A percentile compares a stretch with the other conserved stretches of the same genome.
Evolutionary conservation across 495 filamentous ascomycete species (phyloP).

Genomic region (Sabuloglossum arenarium): DNA sequence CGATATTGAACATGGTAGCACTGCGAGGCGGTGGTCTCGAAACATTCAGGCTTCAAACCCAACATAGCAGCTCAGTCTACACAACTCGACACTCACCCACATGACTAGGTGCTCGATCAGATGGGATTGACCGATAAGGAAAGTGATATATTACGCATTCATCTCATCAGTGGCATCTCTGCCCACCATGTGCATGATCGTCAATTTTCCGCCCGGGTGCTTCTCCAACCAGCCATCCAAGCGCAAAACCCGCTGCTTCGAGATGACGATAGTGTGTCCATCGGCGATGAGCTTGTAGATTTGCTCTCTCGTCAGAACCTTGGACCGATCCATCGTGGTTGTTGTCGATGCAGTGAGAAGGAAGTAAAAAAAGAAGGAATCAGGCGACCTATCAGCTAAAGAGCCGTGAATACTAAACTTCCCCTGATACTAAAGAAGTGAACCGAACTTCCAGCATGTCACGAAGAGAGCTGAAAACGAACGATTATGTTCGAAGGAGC

Average conservation of each 20-base stretch:
- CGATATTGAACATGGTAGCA: background rate
- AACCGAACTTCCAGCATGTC: background rate
- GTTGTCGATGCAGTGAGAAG: background rate
- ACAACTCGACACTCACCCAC: slow-evolving; percentile 7
- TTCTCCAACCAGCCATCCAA: slow-evolving; percentile 24
- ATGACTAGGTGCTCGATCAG: background rate
- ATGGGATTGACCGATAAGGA: slow-evolving; percentile 4
- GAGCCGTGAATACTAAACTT: background rate
- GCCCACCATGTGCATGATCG: slow-evolving; percentile 28
- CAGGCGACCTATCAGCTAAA: background rate
- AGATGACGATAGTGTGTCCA: slow-evolving; percentile 47
- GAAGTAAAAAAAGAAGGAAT: background rate
- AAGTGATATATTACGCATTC: slow-evolving; percentile 17
- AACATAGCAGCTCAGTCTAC: no score
- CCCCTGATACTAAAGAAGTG: no score
- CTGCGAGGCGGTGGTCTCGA: no score
- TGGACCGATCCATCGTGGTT: slow-evolving; percentile 9
- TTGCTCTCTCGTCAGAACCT: slow-evolving; percentile 34
- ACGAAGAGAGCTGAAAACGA: background rate
- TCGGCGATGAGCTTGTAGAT: slow-evolving; percentile 77
- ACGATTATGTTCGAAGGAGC: background rate
- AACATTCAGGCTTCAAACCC: background rate
- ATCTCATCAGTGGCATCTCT: slow-evolving; percentile 31
- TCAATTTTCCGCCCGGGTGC: slow-evolving; percentile 25
- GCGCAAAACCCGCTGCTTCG: slow-evolving; percentile 21